These are phyloP conservation scores for Metschnikowia orientalis DNA, from an alignment of 805 yeast species.

Conservation along the genomic window DNA sequence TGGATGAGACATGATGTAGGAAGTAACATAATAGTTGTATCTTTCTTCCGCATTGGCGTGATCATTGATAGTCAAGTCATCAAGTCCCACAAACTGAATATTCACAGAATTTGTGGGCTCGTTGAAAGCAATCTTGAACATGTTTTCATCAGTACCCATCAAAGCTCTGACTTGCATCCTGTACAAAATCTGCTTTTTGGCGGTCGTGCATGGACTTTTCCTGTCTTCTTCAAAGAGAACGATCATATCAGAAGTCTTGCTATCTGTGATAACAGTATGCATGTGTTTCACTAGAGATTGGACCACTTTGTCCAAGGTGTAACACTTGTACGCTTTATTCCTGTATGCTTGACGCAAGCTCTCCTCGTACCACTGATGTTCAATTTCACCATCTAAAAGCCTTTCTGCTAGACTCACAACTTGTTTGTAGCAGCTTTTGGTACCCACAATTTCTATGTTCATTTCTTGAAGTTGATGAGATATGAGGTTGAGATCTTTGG, in stretches of 20 bases:
- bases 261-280: constrained; percentile 77
- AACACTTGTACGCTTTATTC: constrained; percentile 87
- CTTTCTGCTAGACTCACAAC: constrained; percentile 69
- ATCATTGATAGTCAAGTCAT: constrained; percentile 72
- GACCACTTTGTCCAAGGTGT: constrained; percentile 88
- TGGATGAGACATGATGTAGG: constrained; percentile 91
- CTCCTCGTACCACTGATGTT: constrained; percentile 94
- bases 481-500: constrained; percentile 77
- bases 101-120: constrained; percentile 48
- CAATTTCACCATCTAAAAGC: constrained; percentile 83
- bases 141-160: constrained; percentile 78
- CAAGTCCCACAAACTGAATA: constrained; percentile 81
- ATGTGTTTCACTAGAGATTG: constrained; percentile 73
- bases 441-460: constrained; percentile 67
- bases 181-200: constrained; percentile 84
- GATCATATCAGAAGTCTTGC: constrained; percentile 75
- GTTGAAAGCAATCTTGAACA: constrained; percentile 82
- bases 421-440: constrained; percentile 67
- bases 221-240: constrained; percentile 81
- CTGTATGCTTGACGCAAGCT: constrained; percentile 91
- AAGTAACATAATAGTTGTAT: constrained; percentile 92
- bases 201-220: constrained; percentile 55
- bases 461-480: constrained; percentile 77
- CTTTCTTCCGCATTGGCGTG: constrained; percentile 73
- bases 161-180: constrained; percentile 81